A percentile compares a stretch with the other conserved stretches of the same genome.
These are phyloP conservation scores for Cryptococcus neoformans DNA, from an alignment of 1,284 basidiomycete genomes.

Conservation along the genomic window DNA sequence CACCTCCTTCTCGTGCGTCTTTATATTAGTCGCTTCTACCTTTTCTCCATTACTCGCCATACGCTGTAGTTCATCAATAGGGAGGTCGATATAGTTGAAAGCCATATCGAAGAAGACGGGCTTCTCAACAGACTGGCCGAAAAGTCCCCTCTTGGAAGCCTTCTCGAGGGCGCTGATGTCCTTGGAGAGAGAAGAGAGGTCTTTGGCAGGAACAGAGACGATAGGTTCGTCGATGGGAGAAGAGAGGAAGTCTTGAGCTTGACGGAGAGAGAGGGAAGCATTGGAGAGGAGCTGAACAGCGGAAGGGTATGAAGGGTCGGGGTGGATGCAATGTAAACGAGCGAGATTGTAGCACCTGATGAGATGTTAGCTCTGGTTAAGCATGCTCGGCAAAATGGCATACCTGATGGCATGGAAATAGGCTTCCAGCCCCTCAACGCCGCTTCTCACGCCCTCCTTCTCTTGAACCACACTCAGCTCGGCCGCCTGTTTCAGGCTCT, in stretches of 20 bases:
- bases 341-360: slow-evolving; percentile 43
- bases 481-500: slow-evolving; percentile 77
- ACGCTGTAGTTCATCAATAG: slow-evolving; percentile 70
- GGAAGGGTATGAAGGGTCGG: slow-evolving; percentile 39
- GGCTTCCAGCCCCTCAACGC: slow-evolving; percentile 68
- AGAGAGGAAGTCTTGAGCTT: slow-evolving; percentile 26
- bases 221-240: slow-evolving; percentile 36
- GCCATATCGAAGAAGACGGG: slow-evolving; percentile 90
- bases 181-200: slow-evolving; percentile 57
- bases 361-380: background rate
- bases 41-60: slow-evolving; percentile 60
- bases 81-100: slow-evolving; percentile 83
- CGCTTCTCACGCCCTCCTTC: slow-evolving; percentile 71
- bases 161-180: slow-evolving; percentile 55
- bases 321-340: slow-evolving; percentile 47
- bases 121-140: slow-evolving; percentile 75
- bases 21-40: slow-evolving; percentile 10
- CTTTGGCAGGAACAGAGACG: slow-evolving; percentile 18
- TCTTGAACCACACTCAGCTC: slow-evolving; percentile 81
- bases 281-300: slow-evolving; percentile 43
- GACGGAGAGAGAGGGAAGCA: slow-evolving; percentile 22
- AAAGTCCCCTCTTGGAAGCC: slow-evolving; percentile 72
- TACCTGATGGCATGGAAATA: slow-evolving; percentile 72
- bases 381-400: slow-evolving; percentile 10
- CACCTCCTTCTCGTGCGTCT: slow-evolving; percentile 1